These are phyloP conservation scores for Trametes maxima DNA, from an alignment of 768 basidiomycete genomes.

Conservation along the genomic window DNA sequence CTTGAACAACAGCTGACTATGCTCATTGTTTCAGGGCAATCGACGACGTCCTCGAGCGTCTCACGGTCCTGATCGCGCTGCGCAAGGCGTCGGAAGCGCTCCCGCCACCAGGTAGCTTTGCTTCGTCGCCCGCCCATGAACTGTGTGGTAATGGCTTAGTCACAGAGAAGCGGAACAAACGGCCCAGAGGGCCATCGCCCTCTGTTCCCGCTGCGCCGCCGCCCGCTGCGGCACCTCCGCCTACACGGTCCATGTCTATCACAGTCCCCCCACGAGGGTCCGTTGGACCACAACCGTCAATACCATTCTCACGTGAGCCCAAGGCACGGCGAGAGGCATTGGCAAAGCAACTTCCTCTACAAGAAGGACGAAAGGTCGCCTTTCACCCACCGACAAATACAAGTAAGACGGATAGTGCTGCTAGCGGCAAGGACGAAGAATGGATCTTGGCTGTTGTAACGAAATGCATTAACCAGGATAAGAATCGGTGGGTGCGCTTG, in stretches of 20 bases:
- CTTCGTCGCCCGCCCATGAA: neutral
- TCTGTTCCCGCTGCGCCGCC: conserved; percentile 33
- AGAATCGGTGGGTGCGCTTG: conserved; percentile 54
- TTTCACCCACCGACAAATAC: conserved; percentile 64
- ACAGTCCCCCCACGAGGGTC: conserved; percentile 59
- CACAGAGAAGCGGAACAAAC: conserved; percentile 76
- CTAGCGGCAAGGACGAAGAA: conserved; percentile 46
- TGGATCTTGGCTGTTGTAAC: conserved; percentile 85
- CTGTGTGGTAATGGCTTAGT: neutral
- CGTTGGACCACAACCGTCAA: conserved; percentile 52
- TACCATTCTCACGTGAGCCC: conserved; percentile 63
- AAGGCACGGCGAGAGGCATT: conserved; percentile 67
- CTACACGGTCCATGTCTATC: conserved; percentile 53
- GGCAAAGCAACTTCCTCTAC: conserved; percentile 64
- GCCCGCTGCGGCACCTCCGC: conserved; percentile 24
- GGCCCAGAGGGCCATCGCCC: conserved; percentile 72
- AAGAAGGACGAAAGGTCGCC: conserved; percentile 76
- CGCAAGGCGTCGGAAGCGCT: conserved; percentile 67
- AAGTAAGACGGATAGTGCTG: conserved; percentile 60
- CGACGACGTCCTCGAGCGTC: conserved; percentile 68
- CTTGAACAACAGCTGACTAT: neutral
- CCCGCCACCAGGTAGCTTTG: conserved; percentile 50
- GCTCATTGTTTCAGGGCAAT: conserved; percentile 54
- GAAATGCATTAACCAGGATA: conserved; percentile 70
- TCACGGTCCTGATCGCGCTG: conserved; percentile 71